Conservation (phyloP, 1,284 basidiomycete genomes). For the Afroboletus lepidellus region DNA sequence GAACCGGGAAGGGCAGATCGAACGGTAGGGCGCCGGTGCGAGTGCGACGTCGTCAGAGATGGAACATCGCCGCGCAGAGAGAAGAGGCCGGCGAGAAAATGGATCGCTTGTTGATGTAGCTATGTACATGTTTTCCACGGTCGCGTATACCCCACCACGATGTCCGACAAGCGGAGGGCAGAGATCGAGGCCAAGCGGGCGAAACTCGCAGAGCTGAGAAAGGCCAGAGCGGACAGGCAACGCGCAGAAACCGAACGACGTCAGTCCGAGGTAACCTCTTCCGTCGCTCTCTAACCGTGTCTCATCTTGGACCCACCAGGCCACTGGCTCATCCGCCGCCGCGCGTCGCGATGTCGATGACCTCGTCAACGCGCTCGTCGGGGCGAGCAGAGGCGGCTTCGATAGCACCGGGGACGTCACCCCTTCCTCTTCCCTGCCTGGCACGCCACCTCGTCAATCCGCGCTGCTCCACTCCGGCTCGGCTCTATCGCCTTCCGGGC, state of each 20-base stretch:
- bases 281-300: not conserved
- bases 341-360: constrained; percentile 65
- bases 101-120: too few relatives aligned
- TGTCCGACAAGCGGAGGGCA: constrained; percentile 59
- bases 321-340: constrained; percentile 34
- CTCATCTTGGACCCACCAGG: constrained; percentile 17
- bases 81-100: too few relatives aligned
- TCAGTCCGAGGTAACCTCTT: constrained; percentile 41
- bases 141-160: constrained; percentile 17
- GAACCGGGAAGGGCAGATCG: too few relatives aligned
- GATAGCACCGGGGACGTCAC: constrained; percentile 56
- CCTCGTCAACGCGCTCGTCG: constrained; percentile 58
- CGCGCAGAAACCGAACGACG: constrained; percentile 56
- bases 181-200: constrained; percentile 92
- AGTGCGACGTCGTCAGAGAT: too few relatives aligned
- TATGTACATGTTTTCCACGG: constrained; percentile 21
- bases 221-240: constrained; percentile 69
- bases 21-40: too few relatives aligned
- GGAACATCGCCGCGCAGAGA: too few relatives aligned
- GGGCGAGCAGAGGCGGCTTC: constrained; percentile 37
- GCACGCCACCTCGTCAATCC: constrained; percentile 58
- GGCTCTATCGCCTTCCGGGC: constrained; percentile 50
- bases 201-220: constrained; percentile 82
- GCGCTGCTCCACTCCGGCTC: constrained; percentile 45
- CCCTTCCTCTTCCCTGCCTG: constrained; percentile 66